Evolutionary conservation across 2,329 filamentous ascomycete species (phyloP).

Genomic region (Zasmidium cellare): DNA sequence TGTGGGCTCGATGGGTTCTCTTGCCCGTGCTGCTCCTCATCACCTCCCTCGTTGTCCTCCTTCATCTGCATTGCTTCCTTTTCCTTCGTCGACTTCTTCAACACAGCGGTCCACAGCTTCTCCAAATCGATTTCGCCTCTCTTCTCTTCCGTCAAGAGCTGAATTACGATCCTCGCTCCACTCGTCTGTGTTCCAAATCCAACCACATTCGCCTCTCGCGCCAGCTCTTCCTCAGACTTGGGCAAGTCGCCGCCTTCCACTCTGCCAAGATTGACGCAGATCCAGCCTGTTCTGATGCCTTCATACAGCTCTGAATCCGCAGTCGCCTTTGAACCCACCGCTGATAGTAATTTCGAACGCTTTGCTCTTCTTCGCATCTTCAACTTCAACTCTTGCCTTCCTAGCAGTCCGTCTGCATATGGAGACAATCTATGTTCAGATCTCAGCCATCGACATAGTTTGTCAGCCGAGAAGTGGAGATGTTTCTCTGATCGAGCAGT

Average conservation of each 20-base stretch:
- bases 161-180: constrained; percentile 65
- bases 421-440: constrained; percentile 71
- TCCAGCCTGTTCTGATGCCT: constrained; percentile 90
- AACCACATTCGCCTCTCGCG: constrained; percentile 59
- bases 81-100: constrained; percentile 26
- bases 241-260: constrained; percentile 69
- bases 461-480: constrained; percentile 84
- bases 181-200: constrained; percentile 69
- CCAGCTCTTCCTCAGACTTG: constrained; percentile 36
- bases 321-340: constrained; percentile 58
- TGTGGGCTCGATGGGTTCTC: neutral
- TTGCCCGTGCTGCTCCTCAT: neutral
- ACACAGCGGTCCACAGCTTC: constrained; percentile 54
- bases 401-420: constrained; percentile 82
- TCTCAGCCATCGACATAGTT: constrained; percentile 83
- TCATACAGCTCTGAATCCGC: constrained; percentile 69
- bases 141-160: constrained; percentile 72
- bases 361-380: constrained; percentile 79
- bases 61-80: constrained; percentile 18
- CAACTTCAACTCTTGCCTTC: constrained; percentile 86
- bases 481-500: constrained; percentile 92
- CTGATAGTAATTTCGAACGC: constrained; percentile 77
- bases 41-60: neutral
- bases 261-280: constrained; percentile 85
- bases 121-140: constrained; percentile 67